These are phyloP conservation scores for Fagopyrum tataricum DNA, from an alignment of 148 eudicot genomes.

Conservation along the genomic window DNA sequence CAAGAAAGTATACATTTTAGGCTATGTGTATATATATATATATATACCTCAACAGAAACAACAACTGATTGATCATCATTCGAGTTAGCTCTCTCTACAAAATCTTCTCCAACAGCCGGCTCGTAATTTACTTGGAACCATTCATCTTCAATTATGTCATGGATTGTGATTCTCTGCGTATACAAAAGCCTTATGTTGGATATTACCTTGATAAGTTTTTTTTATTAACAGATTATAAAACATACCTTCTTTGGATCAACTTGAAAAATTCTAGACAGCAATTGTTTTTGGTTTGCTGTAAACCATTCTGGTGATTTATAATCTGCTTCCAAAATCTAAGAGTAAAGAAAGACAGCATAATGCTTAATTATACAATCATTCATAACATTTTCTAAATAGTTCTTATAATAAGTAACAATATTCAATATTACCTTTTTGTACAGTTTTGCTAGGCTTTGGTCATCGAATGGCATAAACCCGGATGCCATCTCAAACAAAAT, in stretches of 20 bases:
- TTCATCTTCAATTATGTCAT: slow-evolving; percentile 35
- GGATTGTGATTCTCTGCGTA: slow-evolving; percentile 35
- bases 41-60: slow-evolving; percentile 24
- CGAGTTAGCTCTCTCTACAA: slow-evolving; percentile 13
- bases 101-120: slow-evolving; percentile 26
- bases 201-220: neutral
- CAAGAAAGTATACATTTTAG: neutral
- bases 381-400: neutral
- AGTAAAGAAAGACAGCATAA: neutral
- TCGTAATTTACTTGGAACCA: slow-evolving; percentile 45
- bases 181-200: neutral
- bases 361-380: neutral
- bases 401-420: neutral
- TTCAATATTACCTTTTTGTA: slow-evolving; percentile 35
- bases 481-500: slow-evolving; percentile 50
- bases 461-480: slow-evolving; percentile 47
- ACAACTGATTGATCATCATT: slow-evolving; percentile 29
- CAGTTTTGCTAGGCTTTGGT: slow-evolving; percentile 34
- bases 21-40: neutral
- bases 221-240: neutral
- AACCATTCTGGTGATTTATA: slow-evolving; percentile 45
- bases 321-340: slow-evolving; percentile 33
- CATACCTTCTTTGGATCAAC: slow-evolving; percentile 27
- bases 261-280: slow-evolving; percentile 35
- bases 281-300: slow-evolving; percentile 30